Conservation (phyloP, 441 rosid genomes). For the Kokia cookei region DNA sequence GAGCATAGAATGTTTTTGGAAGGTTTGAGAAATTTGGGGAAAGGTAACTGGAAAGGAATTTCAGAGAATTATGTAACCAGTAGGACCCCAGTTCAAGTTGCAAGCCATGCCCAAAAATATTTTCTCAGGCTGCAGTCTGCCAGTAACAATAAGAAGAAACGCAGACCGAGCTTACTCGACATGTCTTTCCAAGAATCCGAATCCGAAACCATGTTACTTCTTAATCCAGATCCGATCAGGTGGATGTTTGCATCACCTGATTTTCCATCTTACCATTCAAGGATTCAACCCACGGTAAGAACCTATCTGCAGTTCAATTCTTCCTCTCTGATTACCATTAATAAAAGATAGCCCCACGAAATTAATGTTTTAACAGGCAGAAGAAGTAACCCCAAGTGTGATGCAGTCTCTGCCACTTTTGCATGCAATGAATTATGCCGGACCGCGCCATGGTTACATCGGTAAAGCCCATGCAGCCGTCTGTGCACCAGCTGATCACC, state of each 20-base stretch:
- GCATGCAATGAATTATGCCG: not conserved
- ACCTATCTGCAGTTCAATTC: not conserved
- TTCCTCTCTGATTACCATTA: too few species aligned
- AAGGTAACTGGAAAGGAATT: constrained; percentile 78
- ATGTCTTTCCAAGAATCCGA: constrained; percentile 19
- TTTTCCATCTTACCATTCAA: not conserved
- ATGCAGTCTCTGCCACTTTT: not conserved
- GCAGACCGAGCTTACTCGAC: constrained; percentile 66
- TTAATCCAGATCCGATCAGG: not conserved
- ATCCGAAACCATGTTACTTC: constrained; percentile 10
- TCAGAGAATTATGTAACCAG: constrained; percentile 46
- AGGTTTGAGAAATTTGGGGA: constrained; percentile 50
- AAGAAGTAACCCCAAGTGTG: not conserved
- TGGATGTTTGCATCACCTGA: not conserved
- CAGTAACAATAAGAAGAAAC: constrained; percentile 32
- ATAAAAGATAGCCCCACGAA: not conserved
- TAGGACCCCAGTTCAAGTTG: constrained; percentile 70
- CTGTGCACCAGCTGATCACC: constrained; percentile 4
- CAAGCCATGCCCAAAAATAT: constrained; percentile 77
- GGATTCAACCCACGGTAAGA: constrained; percentile 13
- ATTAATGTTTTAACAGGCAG: not conserved
- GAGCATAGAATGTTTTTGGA: constrained; percentile 51
- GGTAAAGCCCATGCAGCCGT: not conserved
- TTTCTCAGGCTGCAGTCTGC: constrained; percentile 33
- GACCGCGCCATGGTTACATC: not conserved